These are phyloP conservation scores for Vararia minispora DNA, from an alignment of 768 basidiomycete species.

Conservation along the genomic window DNA sequence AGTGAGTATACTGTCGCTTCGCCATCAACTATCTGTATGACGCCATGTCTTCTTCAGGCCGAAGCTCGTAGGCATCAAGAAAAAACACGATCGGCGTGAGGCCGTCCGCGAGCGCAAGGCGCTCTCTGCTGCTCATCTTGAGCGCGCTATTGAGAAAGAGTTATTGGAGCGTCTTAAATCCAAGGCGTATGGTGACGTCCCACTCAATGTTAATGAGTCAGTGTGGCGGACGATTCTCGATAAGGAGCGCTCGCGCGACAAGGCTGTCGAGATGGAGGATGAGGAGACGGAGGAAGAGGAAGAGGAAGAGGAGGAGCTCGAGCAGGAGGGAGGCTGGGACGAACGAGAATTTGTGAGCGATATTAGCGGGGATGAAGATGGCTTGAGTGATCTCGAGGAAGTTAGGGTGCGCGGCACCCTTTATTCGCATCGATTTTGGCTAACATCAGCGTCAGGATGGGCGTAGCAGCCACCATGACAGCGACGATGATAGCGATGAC, in stretches of 20 bases:
- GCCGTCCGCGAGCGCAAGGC: slow-evolving; percentile 91
- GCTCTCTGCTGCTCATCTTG: slow-evolving; percentile 88
- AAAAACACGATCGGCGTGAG: slow-evolving; percentile 92
- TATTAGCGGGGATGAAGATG: slow-evolving; percentile 55
- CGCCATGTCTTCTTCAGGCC: slow-evolving; percentile 39
- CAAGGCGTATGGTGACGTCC: slow-evolving; percentile 95
- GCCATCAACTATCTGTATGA: not conserved
- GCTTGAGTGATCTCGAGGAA: slow-evolving; percentile 59
- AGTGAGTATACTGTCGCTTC: slow-evolving; percentile 37
- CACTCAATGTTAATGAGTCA: slow-evolving; percentile 94
- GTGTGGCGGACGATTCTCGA: slow-evolving; percentile 93
- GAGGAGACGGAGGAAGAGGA: slow-evolving; percentile 29
- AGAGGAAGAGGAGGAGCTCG: slow-evolving; percentile 35
- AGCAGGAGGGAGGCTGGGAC: slow-evolving; percentile 44
- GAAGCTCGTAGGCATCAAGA: slow-evolving; percentile 90
- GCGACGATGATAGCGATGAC: slow-evolving; percentile 33
- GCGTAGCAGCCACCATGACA: slow-evolving; percentile 22
- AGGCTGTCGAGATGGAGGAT: slow-evolving; percentile 25
- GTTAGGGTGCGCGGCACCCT: slow-evolving; percentile 37
- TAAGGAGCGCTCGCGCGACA: slow-evolving; percentile 47
- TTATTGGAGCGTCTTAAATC: slow-evolving; percentile 91
- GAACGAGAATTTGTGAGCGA: slow-evolving; percentile 71
- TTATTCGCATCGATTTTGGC: not conserved
- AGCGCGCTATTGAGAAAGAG: slow-evolving; percentile 92
- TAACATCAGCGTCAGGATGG: not conserved